Conservation (phyloP, 2,329 filamentous ascomycete species). For the Clonostachys sp. region DNA sequence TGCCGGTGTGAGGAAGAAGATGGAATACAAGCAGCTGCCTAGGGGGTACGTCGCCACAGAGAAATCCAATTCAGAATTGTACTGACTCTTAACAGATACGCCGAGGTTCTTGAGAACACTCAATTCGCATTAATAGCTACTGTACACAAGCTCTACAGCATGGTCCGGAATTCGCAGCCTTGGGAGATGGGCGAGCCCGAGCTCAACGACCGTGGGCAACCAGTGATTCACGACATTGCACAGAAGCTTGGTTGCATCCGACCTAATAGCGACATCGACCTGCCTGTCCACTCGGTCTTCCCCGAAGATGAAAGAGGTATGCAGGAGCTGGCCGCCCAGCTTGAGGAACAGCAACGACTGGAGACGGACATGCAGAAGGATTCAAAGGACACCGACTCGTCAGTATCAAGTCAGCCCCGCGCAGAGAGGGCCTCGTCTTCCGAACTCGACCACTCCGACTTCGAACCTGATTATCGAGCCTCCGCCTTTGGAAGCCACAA, state of each 20-base stretch:
- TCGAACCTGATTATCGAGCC: conserved; percentile 49
- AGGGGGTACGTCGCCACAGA: conserved; percentile 40
- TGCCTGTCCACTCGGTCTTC: conserved; percentile 53
- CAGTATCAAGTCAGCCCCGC: conserved; percentile 10
- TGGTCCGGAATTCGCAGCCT: conserved; percentile 52
- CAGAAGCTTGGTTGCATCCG: conserved; percentile 61
- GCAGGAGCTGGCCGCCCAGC: conserved; percentile 48
- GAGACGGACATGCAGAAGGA: conserved; percentile 26
- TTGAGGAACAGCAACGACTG: conserved; percentile 42
- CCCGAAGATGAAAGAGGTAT: conserved; percentile 58
- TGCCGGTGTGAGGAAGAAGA: conserved; percentile 60
- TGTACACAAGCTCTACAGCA: conserved; percentile 61
- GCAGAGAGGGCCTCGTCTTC: conserved; percentile 45
- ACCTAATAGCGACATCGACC: conserved; percentile 55
- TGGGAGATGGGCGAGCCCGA: conserved; percentile 63
- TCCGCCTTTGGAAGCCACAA: conserved; percentile 34
- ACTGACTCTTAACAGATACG: conserved; percentile 39
- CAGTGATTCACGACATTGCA: conserved; percentile 62
- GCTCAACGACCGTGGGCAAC: conserved; percentile 57
- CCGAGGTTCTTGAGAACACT: conserved; percentile 61
- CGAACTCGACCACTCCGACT: conserved; percentile 50
- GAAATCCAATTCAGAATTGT: conserved; percentile 4
- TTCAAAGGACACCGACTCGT: conserved; percentile 23
- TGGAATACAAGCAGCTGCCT: conserved; percentile 63
- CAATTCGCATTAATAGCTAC: conserved; percentile 61